Percentiles rank a stretch among this genome's conserved stretches.
These are phyloP conservation scores for Aristolochia contorta DNA, from an alignment of 164 flowering plant species.

Conservation along the genomic window DNA sequence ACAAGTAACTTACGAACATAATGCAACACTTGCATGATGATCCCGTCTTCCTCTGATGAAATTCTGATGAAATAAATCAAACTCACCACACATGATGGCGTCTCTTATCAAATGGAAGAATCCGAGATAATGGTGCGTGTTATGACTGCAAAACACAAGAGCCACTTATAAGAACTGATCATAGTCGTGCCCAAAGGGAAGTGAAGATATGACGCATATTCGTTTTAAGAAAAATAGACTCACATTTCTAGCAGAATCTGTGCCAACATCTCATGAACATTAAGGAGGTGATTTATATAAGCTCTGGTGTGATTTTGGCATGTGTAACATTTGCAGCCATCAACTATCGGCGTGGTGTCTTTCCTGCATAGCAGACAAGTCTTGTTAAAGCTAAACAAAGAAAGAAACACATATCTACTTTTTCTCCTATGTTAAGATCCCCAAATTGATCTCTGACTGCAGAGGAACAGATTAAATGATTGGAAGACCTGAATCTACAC, in stretches of 20 bases:
- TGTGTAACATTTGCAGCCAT: slow-evolving; percentile 64
- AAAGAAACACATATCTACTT: no score
- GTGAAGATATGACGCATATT: background rate
- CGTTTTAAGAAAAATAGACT: background rate
- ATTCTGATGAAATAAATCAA: slow-evolving; percentile 35
- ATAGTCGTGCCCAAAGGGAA: background rate
- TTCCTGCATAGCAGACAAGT: slow-evolving; percentile 39
- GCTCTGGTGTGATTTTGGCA: slow-evolving; percentile 82
- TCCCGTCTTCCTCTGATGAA: slow-evolving; percentile 46
- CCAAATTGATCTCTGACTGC: no score
- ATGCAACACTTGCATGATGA: slow-evolving; percentile 12
- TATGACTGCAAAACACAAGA: slow-evolving; percentile 48
- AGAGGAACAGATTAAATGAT: no score
- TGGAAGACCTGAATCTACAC: no score
- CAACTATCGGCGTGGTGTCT: slow-evolving; percentile 57
- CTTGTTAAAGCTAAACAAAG: no score
- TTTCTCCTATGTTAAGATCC: no score
- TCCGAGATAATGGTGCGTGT: slow-evolving; percentile 71
- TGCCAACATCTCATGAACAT: slow-evolving; percentile 91
- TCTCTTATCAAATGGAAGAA: slow-evolving; percentile 68
- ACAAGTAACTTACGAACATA: no score
- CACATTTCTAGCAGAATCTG: slow-evolving; percentile 85
- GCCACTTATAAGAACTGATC: background rate
- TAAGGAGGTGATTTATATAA: slow-evolving; percentile 84
- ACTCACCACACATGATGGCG: slow-evolving; percentile 49